Base-by-base conservation (phyloP, 306 rosid species). In the Vachellia pachyceras region DNA sequence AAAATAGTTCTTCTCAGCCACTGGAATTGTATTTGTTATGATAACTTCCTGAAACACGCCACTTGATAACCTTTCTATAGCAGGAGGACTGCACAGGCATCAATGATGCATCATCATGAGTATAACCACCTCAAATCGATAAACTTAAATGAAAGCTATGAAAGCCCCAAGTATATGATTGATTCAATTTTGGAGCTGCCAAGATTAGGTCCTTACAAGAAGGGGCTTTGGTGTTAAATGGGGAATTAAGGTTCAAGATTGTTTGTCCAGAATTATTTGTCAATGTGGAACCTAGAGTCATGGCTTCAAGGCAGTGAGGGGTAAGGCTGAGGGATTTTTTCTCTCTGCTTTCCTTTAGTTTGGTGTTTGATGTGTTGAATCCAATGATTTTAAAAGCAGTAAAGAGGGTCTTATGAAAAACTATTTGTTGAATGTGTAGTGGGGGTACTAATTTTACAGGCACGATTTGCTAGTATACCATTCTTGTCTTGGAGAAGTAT, bases 31-130 rank as follows among this genome's bases (percentile, higher is more conserved):
- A 82, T 95, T 95, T 23, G 99, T 93, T 75, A 92, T 86, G 88
- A 95, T 93, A 78, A 95, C 99, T 88, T 95, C 99, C 86, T 93
- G 99, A 84, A 95, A 92, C 83, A 93, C 84, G 69, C 98, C 99
- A 5, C 97, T 87, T 13, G 98, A 93, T 84, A 95, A 80, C 90
- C 97, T 87, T 89, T 93, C 97, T 65, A 93, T 89, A 33, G 99
- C 99, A 65, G 99, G 99, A 77, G 98, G 99, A 83, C 99, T 95
- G 91, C 85, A 88, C 74, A 73, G 73, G 65, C 61, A 69, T 73
- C 67, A 88, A 84, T 12, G 22, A 72, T 71, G 57, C 49, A 22
- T 25, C n/a, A n/a, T n/a, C 39, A 35, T 11, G 52, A 42, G 69
- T 74, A 71, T 52, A 42, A 58, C 67, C 12, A 22, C 65, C 57